Percentiles rank a stretch among this genome's conserved stretches.
These are phyloP conservation scores for Aspergillus olivimuriae DNA, from an alignment of 495 filamentous ascomycete species.

Conservation along the genomic window DNA sequence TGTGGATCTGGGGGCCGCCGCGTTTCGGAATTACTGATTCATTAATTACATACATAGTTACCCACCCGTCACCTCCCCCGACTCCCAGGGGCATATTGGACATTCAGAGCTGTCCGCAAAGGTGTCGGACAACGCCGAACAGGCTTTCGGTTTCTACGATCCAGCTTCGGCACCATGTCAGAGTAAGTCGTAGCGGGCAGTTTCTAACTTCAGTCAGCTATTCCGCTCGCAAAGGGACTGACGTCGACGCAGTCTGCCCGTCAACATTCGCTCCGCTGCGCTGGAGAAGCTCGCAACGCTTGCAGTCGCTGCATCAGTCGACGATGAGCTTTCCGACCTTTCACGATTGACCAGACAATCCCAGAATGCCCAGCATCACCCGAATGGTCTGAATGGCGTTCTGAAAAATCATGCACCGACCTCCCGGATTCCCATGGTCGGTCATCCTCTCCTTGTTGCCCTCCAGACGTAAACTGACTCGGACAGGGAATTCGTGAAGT, in stretches of 20 bases:
- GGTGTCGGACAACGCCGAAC: too few species aligned
- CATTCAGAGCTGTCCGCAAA: too few species aligned
- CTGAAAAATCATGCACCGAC: conserved; percentile 32
- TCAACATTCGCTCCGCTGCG: conserved; percentile 53
- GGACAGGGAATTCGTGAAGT: conserved; percentile 67
- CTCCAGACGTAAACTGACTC: conserved; percentile 18
- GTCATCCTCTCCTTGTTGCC: conserved; percentile 4
- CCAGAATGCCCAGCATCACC: conserved; percentile 19
- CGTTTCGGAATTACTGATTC: too few species aligned
- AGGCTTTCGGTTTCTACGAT: too few species aligned
- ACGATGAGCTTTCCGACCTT: conserved; percentile 59
- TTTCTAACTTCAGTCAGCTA: too few species aligned
- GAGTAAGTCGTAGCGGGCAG: conserved; percentile 18
- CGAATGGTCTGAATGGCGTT: conserved; percentile 35
- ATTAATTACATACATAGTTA: too few species aligned
- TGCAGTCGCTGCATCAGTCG: conserved; percentile 48
- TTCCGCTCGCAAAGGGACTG: too few species aligned
- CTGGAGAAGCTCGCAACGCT: conserved; percentile 64
- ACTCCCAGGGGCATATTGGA: too few species aligned
- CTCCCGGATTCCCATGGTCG: conserved; percentile 48
- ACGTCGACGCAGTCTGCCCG: conserved; percentile 23
- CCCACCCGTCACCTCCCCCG: too few species aligned
- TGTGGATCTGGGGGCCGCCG: too few species aligned
- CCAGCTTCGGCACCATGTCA: conserved; percentile 7
- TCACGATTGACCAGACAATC: conserved; percentile 54